Evolutionary conservation across 805 yeast species (phyloP).

Genomic region (Nakazawaea wyomingensis): DNA sequence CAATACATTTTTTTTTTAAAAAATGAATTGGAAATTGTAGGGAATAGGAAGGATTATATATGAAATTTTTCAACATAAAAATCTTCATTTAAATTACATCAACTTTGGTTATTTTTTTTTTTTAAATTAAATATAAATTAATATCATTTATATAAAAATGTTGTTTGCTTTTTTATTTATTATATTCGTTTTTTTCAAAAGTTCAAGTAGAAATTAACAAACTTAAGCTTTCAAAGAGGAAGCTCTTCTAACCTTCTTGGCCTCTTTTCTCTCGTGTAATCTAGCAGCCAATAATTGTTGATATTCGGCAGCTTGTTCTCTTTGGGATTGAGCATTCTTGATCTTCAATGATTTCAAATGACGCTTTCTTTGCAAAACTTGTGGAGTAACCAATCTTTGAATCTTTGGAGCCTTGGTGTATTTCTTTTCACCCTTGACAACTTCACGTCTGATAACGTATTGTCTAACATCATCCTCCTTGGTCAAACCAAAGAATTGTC

Average conservation of each 20-base stretch:
- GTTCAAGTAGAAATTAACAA: slow-evolving; percentile 2
- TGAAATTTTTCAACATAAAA: too few relatives aligned
- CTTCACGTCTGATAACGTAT: slow-evolving; percentile 97
- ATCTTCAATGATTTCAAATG: slow-evolving; percentile 89
- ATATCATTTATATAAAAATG: too few relatives aligned
- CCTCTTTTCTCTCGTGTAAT: slow-evolving; percentile 97
- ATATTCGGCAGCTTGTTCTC: slow-evolving; percentile 99
- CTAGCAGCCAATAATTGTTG: slow-evolving; percentile 98
- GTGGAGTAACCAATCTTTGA: slow-evolving; percentile 99
- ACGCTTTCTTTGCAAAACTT: slow-evolving; percentile 98
- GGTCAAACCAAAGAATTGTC: slow-evolving; percentile 98
- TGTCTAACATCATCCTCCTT: slow-evolving; percentile 87
- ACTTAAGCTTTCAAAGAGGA: slow-evolving; percentile 89
- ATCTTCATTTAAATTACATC: slow-evolving; percentile 1
- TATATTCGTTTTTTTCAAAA: too few relatives aligned
- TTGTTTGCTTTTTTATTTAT: too few relatives aligned
- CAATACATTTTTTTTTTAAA: too few relatives aligned
- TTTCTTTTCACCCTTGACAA: slow-evolving; percentile 95
- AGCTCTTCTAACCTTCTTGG: slow-evolving; percentile 99
- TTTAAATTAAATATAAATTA: background rate
- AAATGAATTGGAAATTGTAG: too few relatives aligned
- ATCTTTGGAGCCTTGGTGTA: slow-evolving; percentile 99
- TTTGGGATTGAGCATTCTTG: slow-evolving; percentile 96
- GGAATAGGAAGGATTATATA: too few relatives aligned
- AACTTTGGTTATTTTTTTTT: background rate